Conservation (phyloP, 805 yeast genomes). For the Starmerella floris region DNA sequence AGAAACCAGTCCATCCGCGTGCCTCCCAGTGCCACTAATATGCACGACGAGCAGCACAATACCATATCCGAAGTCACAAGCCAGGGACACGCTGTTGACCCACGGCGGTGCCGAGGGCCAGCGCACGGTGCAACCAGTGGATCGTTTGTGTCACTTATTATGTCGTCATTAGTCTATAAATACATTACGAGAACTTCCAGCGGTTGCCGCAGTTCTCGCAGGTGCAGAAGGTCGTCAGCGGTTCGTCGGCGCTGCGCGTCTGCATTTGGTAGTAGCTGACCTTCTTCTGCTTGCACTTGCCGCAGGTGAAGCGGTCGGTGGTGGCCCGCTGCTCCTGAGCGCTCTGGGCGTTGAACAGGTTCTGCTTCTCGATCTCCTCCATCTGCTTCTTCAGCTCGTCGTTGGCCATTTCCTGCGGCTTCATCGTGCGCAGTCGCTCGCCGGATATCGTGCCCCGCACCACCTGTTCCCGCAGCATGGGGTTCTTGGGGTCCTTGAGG, state of each 20-base stretch:
- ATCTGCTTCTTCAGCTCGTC: constrained; percentile 75
- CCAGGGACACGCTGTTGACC: no score
- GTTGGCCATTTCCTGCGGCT: constrained; percentile 92
- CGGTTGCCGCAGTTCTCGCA: constrained; percentile 96
- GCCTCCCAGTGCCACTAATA: no score
- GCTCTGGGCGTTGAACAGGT: constrained; percentile 92
- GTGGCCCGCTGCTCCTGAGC: constrained; percentile 92
- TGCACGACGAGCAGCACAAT: no score
- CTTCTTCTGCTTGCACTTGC: constrained; percentile 93
- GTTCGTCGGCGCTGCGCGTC: constrained; percentile 97
- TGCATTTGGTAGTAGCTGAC: constrained; percentile 96
- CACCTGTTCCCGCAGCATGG: constrained; percentile 61
- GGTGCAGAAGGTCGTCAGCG: constrained; percentile 93
- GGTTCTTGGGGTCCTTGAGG: constrained; percentile 78
- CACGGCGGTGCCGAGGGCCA: no score
- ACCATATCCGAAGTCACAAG: no score
- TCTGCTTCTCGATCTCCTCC: constrained; percentile 73
- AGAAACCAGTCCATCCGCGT: no score
- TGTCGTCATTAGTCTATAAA: no score
- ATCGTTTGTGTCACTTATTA: no score
- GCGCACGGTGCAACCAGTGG: no score
- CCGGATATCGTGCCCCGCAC: constrained; percentile 56
- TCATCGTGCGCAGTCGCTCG: constrained; percentile 56
- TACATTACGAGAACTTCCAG: constrained; percentile 75
- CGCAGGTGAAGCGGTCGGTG: constrained; percentile 93